Conservation (phyloP, 306 rosid genomes). For the Elaeagnus macrophylla region DNA sequence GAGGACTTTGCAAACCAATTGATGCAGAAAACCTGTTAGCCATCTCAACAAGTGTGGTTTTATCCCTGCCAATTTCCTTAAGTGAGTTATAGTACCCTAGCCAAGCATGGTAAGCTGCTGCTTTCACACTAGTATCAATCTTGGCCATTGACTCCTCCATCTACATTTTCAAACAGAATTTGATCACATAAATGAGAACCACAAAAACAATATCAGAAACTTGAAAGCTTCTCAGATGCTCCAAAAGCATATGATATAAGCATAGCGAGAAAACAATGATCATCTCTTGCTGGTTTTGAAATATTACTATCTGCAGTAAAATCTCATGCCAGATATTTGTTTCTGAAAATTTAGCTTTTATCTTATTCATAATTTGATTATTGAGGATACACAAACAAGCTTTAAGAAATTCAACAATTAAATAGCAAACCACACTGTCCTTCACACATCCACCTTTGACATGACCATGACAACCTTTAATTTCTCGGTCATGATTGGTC, state of each 20-base stretch:
- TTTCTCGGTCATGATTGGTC: neutral
- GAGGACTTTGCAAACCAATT: slow-evolving; percentile 77
- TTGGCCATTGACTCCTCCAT: slow-evolving; percentile 62
- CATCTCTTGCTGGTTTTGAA: neutral
- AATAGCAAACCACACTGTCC: neutral
- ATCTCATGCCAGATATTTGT: neutral
- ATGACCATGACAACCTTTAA: neutral
- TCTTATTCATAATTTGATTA: neutral
- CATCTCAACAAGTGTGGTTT: slow-evolving; percentile 58
- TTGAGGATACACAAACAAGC: neutral
- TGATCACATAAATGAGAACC: slow-evolving; percentile 6
- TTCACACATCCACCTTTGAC: neutral
- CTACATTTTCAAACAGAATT: slow-evolving; percentile 30
- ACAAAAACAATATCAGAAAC: neutral
- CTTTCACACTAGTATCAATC: slow-evolving; percentile 65
- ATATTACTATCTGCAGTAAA: neutral
- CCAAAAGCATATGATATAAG: neutral
- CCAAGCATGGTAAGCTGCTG: slow-evolving; percentile 91
- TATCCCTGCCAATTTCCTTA: slow-evolving; percentile 77
- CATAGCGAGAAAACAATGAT: neutral
- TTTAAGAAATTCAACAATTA: neutral
- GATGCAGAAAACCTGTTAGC: slow-evolving; percentile 64
- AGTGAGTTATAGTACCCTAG: slow-evolving; percentile 88
- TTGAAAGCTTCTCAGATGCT: neutral
- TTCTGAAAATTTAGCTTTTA: neutral